Evolutionary conservation across 495 filamentous ascomycete genomes (phyloP).

Genomic region (Lasiosphaeria hispida): DNA sequence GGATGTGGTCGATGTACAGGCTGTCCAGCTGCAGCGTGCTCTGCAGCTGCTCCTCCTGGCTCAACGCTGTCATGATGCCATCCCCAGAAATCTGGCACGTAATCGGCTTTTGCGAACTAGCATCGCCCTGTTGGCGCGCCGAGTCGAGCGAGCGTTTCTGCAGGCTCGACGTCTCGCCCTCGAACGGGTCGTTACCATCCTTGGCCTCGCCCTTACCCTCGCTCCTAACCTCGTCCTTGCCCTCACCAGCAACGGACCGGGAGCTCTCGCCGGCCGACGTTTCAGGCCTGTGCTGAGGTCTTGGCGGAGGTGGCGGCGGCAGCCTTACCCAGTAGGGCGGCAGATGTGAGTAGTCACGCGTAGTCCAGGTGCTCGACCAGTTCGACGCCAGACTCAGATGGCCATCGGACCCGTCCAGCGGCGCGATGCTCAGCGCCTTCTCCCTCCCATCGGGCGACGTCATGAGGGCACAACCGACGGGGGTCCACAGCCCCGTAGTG

Average conservation of each 20-base stretch:
- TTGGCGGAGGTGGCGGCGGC: conserved; percentile 30
- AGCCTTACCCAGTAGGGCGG: conserved; percentile 64
- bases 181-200: not conserved
- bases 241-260: not conserved
- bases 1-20: conserved; percentile 44
- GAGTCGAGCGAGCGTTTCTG: conserved; percentile 40
- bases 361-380: conserved; percentile 60
- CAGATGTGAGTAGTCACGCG: conserved; percentile 48
- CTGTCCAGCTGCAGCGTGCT: conserved; percentile 32
- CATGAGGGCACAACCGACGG: conserved; percentile 57
- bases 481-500: conserved; percentile 61
- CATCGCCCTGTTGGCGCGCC: conserved; percentile 24
- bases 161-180: conserved; percentile 19
- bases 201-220: not conserved
- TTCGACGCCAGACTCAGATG: conserved; percentile 54
- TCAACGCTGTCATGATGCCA: conserved; percentile 40
- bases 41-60: conserved; percentile 29
- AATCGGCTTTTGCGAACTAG: conserved; percentile 28
- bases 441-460: conserved; percentile 51
- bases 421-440: conserved; percentile 53
- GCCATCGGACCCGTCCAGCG: conserved; percentile 61
- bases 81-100: conserved; percentile 46
- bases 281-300: not conserved
- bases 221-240: too few species aligned
- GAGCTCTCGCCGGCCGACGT: conserved; percentile 1